Conservation (phyloP, 148 eudicot species). For the Diospyros kaki region DNA sequence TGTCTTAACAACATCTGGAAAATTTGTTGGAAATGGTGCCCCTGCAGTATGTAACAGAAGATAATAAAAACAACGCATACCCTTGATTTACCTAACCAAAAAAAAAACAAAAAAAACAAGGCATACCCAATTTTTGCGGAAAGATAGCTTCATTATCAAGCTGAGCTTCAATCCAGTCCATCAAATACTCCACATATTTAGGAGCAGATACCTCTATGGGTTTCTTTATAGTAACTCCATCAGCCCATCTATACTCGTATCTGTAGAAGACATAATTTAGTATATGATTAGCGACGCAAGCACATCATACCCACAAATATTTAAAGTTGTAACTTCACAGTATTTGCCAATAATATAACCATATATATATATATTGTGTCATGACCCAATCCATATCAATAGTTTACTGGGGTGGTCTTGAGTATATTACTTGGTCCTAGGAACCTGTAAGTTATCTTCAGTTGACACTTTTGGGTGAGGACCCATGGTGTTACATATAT, state of each 20-base stretch:
- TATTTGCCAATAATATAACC: no score
- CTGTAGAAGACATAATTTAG: slow-evolving; percentile 12
- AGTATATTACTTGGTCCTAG: not conserved
- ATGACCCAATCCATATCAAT: no score
- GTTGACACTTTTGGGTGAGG: no score
- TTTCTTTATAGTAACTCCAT: slow-evolving; percentile 42
- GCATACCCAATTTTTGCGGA: slow-evolving; percentile 37
- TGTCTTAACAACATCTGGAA: slow-evolving; percentile 39
- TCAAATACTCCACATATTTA: slow-evolving; percentile 38
- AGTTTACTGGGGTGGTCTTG: no score
- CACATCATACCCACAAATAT: no score
- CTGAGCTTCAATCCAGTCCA: slow-evolving; percentile 49
- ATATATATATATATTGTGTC: no score
- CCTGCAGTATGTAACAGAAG: slow-evolving; percentile 18
- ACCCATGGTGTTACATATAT: no score
- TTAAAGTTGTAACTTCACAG: no score
- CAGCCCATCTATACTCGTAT: slow-evolving; percentile 48
- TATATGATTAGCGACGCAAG: no score
- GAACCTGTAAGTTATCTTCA: no score
- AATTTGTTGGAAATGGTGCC: slow-evolving; percentile 40
- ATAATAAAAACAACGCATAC: not conserved
- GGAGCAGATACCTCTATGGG: slow-evolving; percentile 47
- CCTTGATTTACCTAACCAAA: no score
- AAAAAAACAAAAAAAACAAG: no score
- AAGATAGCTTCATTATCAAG: slow-evolving; percentile 40